Evolutionary conservation across 2,329 filamentous ascomycete genomes (phyloP).

Genomic region (Exutisphaerella laricina): DNA sequence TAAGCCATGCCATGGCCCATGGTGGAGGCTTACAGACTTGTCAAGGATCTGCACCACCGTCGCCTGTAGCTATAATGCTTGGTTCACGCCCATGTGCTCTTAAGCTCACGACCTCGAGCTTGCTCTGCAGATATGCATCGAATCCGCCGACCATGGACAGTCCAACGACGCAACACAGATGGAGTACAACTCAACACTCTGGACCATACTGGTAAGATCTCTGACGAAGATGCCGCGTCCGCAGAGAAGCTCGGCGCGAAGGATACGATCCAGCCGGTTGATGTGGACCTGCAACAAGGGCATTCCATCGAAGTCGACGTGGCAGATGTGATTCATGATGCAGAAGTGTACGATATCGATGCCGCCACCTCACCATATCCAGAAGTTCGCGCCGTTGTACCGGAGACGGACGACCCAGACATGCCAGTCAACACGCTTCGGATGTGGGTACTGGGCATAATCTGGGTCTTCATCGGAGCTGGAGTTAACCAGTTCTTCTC

Average conservation of each 20-base stretch:
- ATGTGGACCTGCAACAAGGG: conserved; percentile 19
- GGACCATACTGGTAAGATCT: conserved; percentile 14
- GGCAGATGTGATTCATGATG: conserved; percentile 43
- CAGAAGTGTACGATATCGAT: conserved; percentile 33
- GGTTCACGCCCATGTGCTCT: neutral
- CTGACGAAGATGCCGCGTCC: conserved; percentile 14
- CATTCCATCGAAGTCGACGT: conserved; percentile 35
- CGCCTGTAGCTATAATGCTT: neutral
- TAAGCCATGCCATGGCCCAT: neutral
- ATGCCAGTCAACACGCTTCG: conserved; percentile 58
- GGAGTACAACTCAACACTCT: conserved; percentile 25
- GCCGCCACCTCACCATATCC: conserved; percentile 54
- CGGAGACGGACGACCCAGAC: conserved; percentile 57
- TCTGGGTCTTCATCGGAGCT: conserved; percentile 41
- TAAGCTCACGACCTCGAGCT: neutral
- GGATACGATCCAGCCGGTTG: conserved; percentile 12
- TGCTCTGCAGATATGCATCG: conserved; percentile 22
- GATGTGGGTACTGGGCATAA: conserved; percentile 43
- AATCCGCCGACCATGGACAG: conserved; percentile 23
- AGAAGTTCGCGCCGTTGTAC: conserved; percentile 56
- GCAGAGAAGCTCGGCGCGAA: conserved; percentile 1
- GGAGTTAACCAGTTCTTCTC: conserved; percentile 75
- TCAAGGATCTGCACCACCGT: neutral
- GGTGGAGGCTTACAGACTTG: no score
- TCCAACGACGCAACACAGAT: conserved; percentile 24